Percentiles rank a stretch among this genome's conserved stretches.
Conservation (phyloP, 345 rosid species). For the Eutrema yunnanense region DNA sequence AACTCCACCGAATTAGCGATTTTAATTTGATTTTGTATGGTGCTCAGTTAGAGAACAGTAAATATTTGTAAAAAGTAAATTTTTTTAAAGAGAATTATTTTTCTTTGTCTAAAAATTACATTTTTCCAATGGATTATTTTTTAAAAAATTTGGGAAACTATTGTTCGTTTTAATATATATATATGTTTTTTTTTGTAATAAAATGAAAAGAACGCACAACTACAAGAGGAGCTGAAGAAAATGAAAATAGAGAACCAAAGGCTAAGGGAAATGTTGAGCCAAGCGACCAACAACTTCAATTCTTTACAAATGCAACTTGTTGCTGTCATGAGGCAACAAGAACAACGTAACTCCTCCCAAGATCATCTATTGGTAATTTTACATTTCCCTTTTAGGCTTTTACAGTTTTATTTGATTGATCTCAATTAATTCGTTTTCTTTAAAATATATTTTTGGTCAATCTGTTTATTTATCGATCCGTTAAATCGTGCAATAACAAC, state of each 20-base stretch:
- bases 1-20: neutral
- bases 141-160: neutral
- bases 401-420: neutral
- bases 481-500: neutral
- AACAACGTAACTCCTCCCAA: constrained; percentile 25
- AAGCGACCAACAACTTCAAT: constrained; percentile 62
- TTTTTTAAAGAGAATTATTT: neutral
- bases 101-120: neutral
- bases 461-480: neutral
- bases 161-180: neutral
- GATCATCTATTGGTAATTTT: constrained; percentile 21
- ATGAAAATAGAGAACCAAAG: constrained; percentile 71
- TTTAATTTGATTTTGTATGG: neutral
- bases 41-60: neutral
- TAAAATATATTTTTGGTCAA: neutral
- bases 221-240: constrained; percentile 59
- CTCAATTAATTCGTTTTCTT: neutral
- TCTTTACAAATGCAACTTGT: constrained; percentile 64
- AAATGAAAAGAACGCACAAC: constrained; percentile 42
- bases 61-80: neutral
- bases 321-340: constrained; percentile 58
- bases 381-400: neutral
- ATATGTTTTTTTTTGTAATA: neutral
- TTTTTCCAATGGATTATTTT: neutral
- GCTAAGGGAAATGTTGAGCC: constrained; percentile 70